These are phyloP conservation scores for Aureobasidium namibiae DNA, from an alignment of 2,329 filamentous ascomycete genomes.

Conservation along the genomic window DNA sequence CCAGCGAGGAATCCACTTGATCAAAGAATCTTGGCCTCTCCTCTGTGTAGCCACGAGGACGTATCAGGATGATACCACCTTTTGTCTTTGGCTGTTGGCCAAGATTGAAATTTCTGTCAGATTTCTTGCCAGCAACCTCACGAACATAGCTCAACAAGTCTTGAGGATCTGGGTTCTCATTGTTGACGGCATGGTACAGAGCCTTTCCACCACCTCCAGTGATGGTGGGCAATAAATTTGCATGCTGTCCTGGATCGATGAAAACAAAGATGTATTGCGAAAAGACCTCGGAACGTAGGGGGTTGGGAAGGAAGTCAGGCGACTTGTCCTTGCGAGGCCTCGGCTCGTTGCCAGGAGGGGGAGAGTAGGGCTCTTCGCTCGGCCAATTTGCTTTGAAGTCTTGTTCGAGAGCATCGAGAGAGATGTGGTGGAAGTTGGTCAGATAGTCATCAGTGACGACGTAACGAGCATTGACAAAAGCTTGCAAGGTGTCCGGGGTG, in stretches of 20 bases:
- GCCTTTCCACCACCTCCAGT: constrained; percentile 78
- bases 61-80: constrained; percentile 67
- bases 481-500: constrained; percentile 77
- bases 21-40: constrained; percentile 21
- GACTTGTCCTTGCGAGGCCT: constrained; percentile 47
- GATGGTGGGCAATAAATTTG: constrained; percentile 66
- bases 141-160: constrained; percentile 75
- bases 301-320: constrained; percentile 64
- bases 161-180: constrained; percentile 50
- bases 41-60: constrained; percentile 48
- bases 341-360: constrained; percentile 67
- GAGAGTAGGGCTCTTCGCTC: constrained; percentile 60
- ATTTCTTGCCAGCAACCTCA: constrained; percentile 65
- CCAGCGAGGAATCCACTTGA: constrained; percentile 58
- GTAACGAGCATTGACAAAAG: constrained; percentile 69
- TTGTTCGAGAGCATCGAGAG: constrained; percentile 51
- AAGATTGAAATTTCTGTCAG: constrained; percentile 26
- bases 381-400: constrained; percentile 80
- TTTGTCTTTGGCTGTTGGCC: constrained; percentile 20
- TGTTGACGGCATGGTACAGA: constrained; percentile 57
- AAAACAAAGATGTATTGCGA: constrained; percentile 86
- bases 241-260: constrained; percentile 65
- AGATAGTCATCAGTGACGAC: constrained; percentile 70
- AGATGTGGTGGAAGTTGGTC: constrained; percentile 22
- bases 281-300: constrained; percentile 62